phyloP scores from a whole-genome alignment of 352 stramenopile genomes.

The Phytophthora pini region DNA sequence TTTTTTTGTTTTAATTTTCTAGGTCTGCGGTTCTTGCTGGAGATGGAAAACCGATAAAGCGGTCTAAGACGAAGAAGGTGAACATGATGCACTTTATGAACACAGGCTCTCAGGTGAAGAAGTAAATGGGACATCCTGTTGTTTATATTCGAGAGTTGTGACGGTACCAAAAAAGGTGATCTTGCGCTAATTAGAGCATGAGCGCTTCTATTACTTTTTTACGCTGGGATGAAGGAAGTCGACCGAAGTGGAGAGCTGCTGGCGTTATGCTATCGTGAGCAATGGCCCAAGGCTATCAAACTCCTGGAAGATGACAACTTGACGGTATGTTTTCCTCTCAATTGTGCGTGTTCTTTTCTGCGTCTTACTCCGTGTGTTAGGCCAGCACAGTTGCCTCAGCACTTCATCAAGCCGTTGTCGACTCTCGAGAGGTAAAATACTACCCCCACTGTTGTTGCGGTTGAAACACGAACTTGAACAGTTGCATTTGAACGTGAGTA shows the following conservation, averaged over 20 bases:
- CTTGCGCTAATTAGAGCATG: not conserved
- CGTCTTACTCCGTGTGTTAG: constrained; percentile 8
- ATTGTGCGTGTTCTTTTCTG: not conserved
- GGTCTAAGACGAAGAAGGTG: constrained; percentile 63
- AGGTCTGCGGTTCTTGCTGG: constrained; percentile 45
- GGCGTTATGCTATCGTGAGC: constrained; percentile 43
- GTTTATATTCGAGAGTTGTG: not conserved
- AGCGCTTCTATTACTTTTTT: constrained; percentile 10
- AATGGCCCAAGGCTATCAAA: constrained; percentile 38
- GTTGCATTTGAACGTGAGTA: constrained; percentile 1
- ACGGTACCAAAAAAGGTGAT: not conserved
- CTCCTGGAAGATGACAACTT: constrained; percentile 21
- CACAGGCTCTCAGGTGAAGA: constrained; percentile 39
- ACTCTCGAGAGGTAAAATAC: constrained; percentile 23
- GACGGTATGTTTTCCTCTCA: constrained; percentile 11
- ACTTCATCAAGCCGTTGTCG: constrained; percentile 35
- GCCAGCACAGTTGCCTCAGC: constrained; percentile 29
- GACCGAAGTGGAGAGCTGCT: constrained; percentile 49
- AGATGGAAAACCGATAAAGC: constrained; percentile 31
- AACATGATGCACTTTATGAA: constrained; percentile 89
- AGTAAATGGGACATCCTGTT: constrained; percentile 9
- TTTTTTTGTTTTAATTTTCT: constrained; percentile 5
- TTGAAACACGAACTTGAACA: not conserved
- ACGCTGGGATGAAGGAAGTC: constrained; percentile 27
- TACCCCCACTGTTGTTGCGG: not conserved